Percentiles rank a stretch among this genome's conserved stretches.
These are phyloP conservation scores for Russula emetica DNA, from an alignment of 768 basidiomycete genomes.

Conservation along the genomic window DNA sequence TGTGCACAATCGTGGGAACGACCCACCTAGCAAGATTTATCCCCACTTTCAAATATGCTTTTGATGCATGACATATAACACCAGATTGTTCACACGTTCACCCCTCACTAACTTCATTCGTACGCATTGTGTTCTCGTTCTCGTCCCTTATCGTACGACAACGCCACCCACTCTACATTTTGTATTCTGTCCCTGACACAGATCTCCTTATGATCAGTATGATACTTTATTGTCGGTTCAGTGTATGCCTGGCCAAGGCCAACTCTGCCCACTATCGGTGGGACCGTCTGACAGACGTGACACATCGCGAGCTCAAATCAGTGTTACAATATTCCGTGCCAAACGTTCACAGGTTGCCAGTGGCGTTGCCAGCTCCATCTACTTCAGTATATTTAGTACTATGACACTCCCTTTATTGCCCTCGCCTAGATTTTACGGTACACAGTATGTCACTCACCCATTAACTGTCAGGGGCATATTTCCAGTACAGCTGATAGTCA, in stretches of 20 bases:
- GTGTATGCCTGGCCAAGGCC: neutral
- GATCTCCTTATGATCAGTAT: neutral
- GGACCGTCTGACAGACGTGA: no score
- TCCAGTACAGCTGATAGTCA: neutral
- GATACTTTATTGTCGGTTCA: neutral
- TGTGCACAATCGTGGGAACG: no score
- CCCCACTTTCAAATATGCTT: no score
- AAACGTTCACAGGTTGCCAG: no score
- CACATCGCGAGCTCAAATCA: no score
- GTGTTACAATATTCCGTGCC: no score
- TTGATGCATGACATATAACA: no score
- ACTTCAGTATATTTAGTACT: neutral
- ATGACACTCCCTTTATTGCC: neutral
- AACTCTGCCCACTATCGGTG: neutral
- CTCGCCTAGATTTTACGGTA: no score
- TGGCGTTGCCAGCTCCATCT: neutral
- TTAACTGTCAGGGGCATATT: neutral
- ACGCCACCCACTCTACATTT: neutral
- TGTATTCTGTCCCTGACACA: neutral
- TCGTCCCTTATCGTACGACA: neutral
- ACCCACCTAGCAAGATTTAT: no score
- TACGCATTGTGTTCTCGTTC: neutral
- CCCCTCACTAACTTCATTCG: neutral
- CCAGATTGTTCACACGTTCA: neutral
- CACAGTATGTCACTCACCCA: neutral